phyloP scores from a whole-genome alignment of 257 asterid genomes.

The Cinchona pubescens region DNA sequence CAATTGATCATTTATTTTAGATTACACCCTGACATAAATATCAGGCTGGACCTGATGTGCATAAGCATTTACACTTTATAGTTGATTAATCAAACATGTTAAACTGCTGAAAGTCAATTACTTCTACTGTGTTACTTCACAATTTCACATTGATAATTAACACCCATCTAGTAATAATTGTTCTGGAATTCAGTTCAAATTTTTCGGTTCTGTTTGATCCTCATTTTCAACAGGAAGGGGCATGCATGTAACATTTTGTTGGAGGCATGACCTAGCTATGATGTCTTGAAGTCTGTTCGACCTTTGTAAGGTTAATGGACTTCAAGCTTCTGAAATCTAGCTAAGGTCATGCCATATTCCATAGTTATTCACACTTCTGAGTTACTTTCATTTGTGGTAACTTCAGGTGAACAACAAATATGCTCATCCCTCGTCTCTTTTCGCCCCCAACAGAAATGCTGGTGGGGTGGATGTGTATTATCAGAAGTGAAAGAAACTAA shows the following conservation, averaged over 20 bases:
- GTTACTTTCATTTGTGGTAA: not conserved
- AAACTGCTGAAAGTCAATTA: not conserved
- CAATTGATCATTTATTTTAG: not conserved
- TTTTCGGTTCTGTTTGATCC: not conserved
- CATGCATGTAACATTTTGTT: not conserved
- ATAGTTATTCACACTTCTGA: not conserved
- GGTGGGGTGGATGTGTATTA: not conserved
- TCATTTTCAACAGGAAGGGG: not conserved
- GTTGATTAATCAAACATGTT: not conserved
- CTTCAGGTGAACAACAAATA: not conserved
- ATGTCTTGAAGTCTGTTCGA: not conserved
- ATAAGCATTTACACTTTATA: not conserved
- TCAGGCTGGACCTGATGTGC: not conserved
- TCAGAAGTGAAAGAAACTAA: not conserved
- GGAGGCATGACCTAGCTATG: not conserved
- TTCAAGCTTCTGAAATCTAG: not conserved
- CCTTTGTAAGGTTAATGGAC: not conserved
- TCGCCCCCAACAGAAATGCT: not conserved
- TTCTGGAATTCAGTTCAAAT: not conserved
- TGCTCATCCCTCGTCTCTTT: not conserved
- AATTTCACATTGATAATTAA: not conserved
- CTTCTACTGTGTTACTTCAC: not conserved
- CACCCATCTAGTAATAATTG: not conserved
- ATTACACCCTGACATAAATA: not conserved
- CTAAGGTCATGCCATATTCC: too few relatives aligned